A percentile compares a stretch with the other conserved stretches of the same genome.
These are phyloP conservation scores for Colletotrichum filicis DNA, from an alignment of 2,329 filamentous ascomycete genomes.

Conservation along the genomic window DNA sequence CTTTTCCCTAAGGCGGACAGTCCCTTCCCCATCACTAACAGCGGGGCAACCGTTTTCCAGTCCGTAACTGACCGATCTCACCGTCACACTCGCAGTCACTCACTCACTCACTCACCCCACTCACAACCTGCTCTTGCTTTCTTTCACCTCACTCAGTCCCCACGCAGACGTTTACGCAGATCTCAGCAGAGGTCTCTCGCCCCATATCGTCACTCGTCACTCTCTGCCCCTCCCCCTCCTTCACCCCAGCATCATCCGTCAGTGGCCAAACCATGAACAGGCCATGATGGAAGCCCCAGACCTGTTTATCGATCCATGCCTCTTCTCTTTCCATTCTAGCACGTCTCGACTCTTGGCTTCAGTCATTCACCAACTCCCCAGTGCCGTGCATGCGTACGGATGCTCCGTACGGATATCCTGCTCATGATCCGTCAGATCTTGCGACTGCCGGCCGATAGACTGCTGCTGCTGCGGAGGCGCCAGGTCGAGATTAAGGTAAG, in stretches of 20 bases:
- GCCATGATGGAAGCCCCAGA: conserved; percentile 18
- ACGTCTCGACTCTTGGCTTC: background rate
- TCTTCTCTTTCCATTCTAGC: background rate
- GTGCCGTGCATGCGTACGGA: background rate
- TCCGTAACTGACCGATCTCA: conserved; percentile 14
- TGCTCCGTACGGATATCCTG: too few relatives aligned
- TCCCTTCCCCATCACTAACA: conserved; percentile 19
- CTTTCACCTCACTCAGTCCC: background rate
- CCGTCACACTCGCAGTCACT: background rate
- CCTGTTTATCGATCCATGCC: conserved; percentile 12
- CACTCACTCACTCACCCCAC: background rate
- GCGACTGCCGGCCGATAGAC: conserved; percentile 1
- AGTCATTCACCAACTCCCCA: background rate
- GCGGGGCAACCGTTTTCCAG: conserved; percentile 7
- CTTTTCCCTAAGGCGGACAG: background rate
- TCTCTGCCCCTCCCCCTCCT: conserved; percentile 15
- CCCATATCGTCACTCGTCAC: conserved; percentile 22
- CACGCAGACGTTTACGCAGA: conserved; percentile 20
- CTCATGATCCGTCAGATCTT: background rate
- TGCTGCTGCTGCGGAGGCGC: conserved; percentile 6
- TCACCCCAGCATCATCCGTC: conserved; percentile 19
- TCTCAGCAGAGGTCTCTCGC: conserved; percentile 24
- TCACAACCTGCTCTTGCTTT: background rate
- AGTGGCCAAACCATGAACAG: conserved; percentile 31
- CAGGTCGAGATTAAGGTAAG: conserved; percentile 8